Evolutionary conservation across 495 filamentous ascomycete species (phyloP), one percentile per base, ranked within the genome.

Genomic region (Chaetomidium leptoderma): DNA sequence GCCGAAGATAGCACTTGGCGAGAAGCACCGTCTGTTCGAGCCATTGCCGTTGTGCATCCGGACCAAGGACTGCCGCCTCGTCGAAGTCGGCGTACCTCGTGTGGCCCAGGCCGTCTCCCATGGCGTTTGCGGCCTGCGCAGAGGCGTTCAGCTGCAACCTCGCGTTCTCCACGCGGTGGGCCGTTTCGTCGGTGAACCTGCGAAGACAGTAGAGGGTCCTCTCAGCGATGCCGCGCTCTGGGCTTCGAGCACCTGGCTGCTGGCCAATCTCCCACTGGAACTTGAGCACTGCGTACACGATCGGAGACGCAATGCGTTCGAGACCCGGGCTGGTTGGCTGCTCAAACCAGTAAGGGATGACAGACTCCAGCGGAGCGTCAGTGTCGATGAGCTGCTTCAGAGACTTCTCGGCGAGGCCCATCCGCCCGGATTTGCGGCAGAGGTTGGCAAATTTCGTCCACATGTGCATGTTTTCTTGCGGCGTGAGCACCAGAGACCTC

Each of bases 371-470:
- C 29, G 84, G 83, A n/a, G 89, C 81, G 11, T 83, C 80, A 24
- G 66, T 77, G 13, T 78, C 78, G 48, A 82, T 77, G 27, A 83
- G 77, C 29, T 85, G 86, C 65, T 91, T 89, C 42, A 99, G 75
- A n/a, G 90, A 90, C 70, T 95, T 92, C 75, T 97, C 93, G 3
- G 92, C 95, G n/a, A 99, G 81, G 14, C 92, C 93, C 76, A 90
- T 92, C 10, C 93, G 86, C 50, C 90, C 88, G 30, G 91, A 95
- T 68, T 97, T 99, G 63, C 93, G 87, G 70, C 93, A 99, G 8
- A 99, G 81, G 63, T 97, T 97, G 58, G 95, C 89, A 65, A 96
- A 97, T 67, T 99, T 99, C 75, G 97, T 97, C 81, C 89, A 95
- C 91, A 97, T 97, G 65, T 93, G 88, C 78, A 95, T 88, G 62